Percentiles rank a stretch among this genome's conserved stretches.
phyloP scores from a whole-genome alignment of 345 rosid species.

The Aegle marmelos region DNA sequence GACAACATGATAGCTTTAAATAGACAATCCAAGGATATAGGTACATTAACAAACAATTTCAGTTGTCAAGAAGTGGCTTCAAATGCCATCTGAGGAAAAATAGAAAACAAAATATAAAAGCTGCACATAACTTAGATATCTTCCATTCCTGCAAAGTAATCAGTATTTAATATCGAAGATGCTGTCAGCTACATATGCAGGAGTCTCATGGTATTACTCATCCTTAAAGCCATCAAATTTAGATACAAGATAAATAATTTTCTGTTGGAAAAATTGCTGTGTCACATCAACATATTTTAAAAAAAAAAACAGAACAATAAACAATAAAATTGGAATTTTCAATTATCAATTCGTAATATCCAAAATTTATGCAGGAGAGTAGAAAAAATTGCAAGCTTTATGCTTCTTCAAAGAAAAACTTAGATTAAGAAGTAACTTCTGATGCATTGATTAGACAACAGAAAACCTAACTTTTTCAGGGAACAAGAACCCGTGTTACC shows the following conservation, averaged over 20 bases:
- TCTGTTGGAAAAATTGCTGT: not conserved
- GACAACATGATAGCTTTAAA: not conserved
- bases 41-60: not conserved
- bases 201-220: not conserved
- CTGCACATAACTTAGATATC: not conserved
- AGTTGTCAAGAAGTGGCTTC: not conserved
- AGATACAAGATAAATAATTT: not conserved
- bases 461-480: not conserved
- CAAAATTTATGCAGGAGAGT: not conserved
- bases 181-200: not conserved
- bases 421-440: not conserved
- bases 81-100: not conserved
- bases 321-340: not conserved
- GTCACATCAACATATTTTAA: not conserved
- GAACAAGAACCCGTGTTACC: constrained; percentile 41
- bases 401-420: not conserved
- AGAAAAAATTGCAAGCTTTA: not conserved
- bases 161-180: not conserved
- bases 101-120: not conserved
- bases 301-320: not conserved
- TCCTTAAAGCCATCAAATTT: not conserved
- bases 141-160: not conserved
- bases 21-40: not conserved
- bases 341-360: not conserved
- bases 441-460: not conserved